Evolutionary conservation across 2,329 filamentous ascomycete species (phyloP), one percentile per base, ranked within the genome.

Genomic region (Exophiala sp.): DNA sequence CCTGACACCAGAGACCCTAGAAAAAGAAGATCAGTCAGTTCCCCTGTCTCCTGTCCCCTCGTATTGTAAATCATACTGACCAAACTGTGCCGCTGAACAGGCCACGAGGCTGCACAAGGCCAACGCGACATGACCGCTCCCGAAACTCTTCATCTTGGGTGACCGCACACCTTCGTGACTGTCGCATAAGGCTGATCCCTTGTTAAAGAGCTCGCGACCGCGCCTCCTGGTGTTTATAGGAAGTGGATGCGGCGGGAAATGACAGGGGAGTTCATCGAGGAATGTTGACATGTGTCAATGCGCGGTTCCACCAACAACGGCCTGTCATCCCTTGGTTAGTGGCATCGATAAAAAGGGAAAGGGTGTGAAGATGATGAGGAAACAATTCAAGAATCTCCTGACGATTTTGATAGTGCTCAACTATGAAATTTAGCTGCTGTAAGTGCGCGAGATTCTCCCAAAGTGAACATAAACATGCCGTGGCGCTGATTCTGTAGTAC

Each of bases 141-240:
- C 47, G n/a, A 30, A 32, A 16, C 43, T 8, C 32, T 40, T 46
- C 52, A 55, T 55, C 16, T 43, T 52, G 41, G 10, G 27, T 38
- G 6, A 4, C 41, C 22, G 27, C 24, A 23, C 32, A 19, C 13
- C 34, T 19, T 40, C 29, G 23, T 39, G 16, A 27, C 14, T 16
- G 7, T 30, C 30, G 41, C 24, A 10, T 46, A 24, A 49, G n/a
- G 35, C 50, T 43, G 30, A 27, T 30, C 18, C 19, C 14, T 46
- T 13, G 2, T 13, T 29, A 21, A 21, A 16, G 13, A 18, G 3
- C 18, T 19, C 7, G 16, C 14, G 7, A 19, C 40, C 30, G 19
- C 14, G 19, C 16, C 19, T 10, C 37, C 34, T 40, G 10, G 18
- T 13, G 16, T 51, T 8, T 30, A 14, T 34, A 8, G n/a, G 40